Percentiles rank a stretch among this genome's conserved stretches.
phyloP scores from a whole-genome alignment of 2,329 filamentous ascomycete genomes.

The Trichoderma atrobrunneum region DNA sequence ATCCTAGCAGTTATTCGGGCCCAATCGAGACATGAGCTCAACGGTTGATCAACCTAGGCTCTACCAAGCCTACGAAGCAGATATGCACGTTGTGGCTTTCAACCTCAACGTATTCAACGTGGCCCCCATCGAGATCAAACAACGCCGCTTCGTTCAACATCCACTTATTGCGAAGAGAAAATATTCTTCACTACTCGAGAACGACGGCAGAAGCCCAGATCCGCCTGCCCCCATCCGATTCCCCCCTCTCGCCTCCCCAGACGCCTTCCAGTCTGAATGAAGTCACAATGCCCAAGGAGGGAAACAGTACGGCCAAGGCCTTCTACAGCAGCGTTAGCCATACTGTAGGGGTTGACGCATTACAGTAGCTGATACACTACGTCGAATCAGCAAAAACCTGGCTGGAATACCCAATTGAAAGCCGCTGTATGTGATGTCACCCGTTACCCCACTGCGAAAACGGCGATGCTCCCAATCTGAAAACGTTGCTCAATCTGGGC shows the following conservation, averaged over 20 bases:
- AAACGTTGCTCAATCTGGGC: slow-evolving; percentile 15
- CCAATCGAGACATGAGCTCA: not conserved
- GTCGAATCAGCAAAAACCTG: not conserved
- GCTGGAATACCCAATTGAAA: not conserved
- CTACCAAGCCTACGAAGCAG: not conserved
- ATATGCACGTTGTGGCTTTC: not conserved
- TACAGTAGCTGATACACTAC: not conserved
- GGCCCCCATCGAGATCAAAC: not conserved
- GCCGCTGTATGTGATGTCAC: slow-evolving; percentile 18
- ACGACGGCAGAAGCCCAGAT: not conserved
- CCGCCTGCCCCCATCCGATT: not conserved
- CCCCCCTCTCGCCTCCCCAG: not conserved
- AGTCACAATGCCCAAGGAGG: slow-evolving; percentile 15
- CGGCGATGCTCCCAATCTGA: not conserved
- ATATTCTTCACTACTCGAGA: not conserved
- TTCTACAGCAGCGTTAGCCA: no score
- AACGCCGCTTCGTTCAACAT: not conserved
- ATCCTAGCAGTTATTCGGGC: not conserved
- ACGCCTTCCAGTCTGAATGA: not conserved
- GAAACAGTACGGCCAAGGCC: slow-evolving; percentile 2
- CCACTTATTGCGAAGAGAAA: not conserved
- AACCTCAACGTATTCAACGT: not conserved
- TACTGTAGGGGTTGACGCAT: slow-evolving; percentile 2
- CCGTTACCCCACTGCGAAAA: slow-evolving; percentile 8
- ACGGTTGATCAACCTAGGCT: not conserved